phyloP scores from a whole-genome alignment of 495 filamentous ascomycete species.

The Xylaria bambusicola region DNA sequence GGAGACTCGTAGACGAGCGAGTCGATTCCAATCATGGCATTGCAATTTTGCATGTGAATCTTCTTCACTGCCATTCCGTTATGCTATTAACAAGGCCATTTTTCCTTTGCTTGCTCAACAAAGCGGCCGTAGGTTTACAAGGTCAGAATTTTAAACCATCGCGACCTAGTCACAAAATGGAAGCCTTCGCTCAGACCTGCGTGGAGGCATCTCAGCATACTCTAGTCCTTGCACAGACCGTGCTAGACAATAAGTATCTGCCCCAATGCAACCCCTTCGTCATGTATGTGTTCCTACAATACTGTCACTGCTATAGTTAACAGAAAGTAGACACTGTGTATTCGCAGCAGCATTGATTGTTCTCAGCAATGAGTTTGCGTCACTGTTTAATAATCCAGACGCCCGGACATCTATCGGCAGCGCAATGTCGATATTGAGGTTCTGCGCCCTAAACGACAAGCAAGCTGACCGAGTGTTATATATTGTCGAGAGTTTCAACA shows the following conservation, averaged over 20 bases:
- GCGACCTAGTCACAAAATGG: conserved; percentile 48
- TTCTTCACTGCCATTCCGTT: conserved; percentile 73
- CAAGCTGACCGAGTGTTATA: conserved; percentile 66
- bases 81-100: conserved; percentile 73
- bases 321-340: conserved; percentile 59
- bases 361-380: conserved; percentile 68
- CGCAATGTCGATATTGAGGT: conserved; percentile 59
- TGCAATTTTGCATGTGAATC: conserved; percentile 65
- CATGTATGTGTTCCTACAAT: conserved; percentile 46
- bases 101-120: conserved; percentile 54
- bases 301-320: conserved; percentile 1
- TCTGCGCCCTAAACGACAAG: conserved; percentile 63
- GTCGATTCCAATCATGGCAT: conserved; percentile 57
- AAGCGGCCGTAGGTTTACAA: conserved; percentile 41
- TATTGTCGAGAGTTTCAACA: conserved; percentile 63
- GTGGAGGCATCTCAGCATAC: conserved; percentile 70
- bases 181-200: conserved; percentile 69
- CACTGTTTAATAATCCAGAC: conserved; percentile 58
- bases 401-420: conserved; percentile 59
- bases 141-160: conserved; percentile 31
- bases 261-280: conserved; percentile 68
- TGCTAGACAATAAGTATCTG: conserved; percentile 60
- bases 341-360: conserved; percentile 72
- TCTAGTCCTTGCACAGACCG: conserved; percentile 60
- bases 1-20: conserved; percentile 49